These are phyloP conservation scores for Aphanomyces stellatus DNA, from an alignment of 352 stramenopile species.

Conservation along the genomic window DNA sequence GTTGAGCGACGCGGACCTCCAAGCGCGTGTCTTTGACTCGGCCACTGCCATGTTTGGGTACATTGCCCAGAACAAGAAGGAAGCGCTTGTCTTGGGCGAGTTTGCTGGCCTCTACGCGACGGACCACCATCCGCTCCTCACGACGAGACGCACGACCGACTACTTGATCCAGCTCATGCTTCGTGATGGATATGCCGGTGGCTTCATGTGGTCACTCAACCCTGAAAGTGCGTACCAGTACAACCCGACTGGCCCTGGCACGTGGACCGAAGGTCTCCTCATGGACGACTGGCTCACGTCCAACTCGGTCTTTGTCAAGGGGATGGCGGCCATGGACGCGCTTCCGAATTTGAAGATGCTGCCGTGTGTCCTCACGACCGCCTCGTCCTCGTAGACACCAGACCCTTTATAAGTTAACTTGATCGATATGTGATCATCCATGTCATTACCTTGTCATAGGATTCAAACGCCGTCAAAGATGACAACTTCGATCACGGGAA, in stretches of 20 bases:
- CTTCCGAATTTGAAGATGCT: slow-evolving; percentile 25
- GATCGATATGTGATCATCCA: no score
- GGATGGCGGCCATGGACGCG: slow-evolving; percentile 42
- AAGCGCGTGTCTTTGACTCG: slow-evolving; percentile 32
- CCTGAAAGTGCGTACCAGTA: slow-evolving; percentile 60
- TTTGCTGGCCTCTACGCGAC: slow-evolving; percentile 56
- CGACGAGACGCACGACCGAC: slow-evolving; percentile 48
- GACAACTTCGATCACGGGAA: no score
- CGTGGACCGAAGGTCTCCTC: slow-evolving; percentile 55
- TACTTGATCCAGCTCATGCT: slow-evolving; percentile 53
- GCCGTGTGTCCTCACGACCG: not conserved
- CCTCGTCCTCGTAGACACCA: not conserved
- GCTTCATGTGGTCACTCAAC: slow-evolving; percentile 69
- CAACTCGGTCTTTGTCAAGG: slow-evolving; percentile 53
- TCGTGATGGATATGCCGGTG: slow-evolving; percentile 37
- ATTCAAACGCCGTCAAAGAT: no score
- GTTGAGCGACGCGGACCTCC: slow-evolving; percentile 36
- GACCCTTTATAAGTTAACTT: not conserved
- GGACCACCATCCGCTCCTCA: slow-evolving; percentile 46
- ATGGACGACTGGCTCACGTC: slow-evolving; percentile 61
- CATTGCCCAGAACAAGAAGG: slow-evolving; percentile 32
- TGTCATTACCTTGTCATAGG: no score
- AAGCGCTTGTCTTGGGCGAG: slow-evolving; percentile 49
- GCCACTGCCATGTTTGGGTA: slow-evolving; percentile 68
- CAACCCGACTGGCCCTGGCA: slow-evolving; percentile 36